These are phyloP conservation scores for Saccharomycopsis sp. DNA, from an alignment of 805 yeast genomes.

Conservation along the genomic window DNA sequence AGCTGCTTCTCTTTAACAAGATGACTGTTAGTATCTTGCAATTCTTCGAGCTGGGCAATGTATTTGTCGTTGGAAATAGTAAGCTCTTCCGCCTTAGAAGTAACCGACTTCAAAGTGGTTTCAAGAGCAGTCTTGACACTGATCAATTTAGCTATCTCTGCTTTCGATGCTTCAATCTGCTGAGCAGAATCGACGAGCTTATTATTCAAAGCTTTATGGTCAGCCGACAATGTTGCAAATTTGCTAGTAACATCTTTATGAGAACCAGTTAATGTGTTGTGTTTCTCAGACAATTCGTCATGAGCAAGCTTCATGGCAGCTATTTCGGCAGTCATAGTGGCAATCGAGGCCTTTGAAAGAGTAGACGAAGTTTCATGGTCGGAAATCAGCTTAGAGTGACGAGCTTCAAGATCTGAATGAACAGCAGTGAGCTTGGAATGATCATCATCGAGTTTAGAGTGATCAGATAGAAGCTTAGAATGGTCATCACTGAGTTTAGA, in stretches of 20 bases:
- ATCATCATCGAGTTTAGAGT: neutral
- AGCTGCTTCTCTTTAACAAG: constrained; percentile 6
- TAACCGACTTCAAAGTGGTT: neutral
- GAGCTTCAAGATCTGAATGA: neutral
- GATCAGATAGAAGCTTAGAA: neutral
- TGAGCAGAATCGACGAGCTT: neutral
- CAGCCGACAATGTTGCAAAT: neutral
- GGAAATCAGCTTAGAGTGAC: neutral
- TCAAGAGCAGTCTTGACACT: neutral
- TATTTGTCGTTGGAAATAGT: neutral
- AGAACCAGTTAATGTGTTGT: constrained; percentile 27
- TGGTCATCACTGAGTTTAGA: neutral
- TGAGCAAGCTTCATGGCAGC: constrained; percentile 18
- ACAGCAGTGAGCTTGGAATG: neutral
- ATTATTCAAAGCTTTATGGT: neutral
- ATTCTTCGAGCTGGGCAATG: constrained; percentile 2
- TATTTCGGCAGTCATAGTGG: constrained; percentile 16
- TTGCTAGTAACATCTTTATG: constrained; percentile 27
- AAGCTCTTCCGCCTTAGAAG: neutral
- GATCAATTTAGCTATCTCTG: neutral
- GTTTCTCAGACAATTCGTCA: constrained; percentile 27
- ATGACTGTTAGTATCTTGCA: constrained; percentile 22
- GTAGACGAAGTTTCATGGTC: constrained; percentile 7
- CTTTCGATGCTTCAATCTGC: neutral
- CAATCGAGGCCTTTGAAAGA: constrained; percentile 7